Percentiles rank a stretch among this genome's conserved stretches.
Evolutionary conservation across 441 rosid species (phyloP).

Genomic region (Populus hybrid): DNA sequence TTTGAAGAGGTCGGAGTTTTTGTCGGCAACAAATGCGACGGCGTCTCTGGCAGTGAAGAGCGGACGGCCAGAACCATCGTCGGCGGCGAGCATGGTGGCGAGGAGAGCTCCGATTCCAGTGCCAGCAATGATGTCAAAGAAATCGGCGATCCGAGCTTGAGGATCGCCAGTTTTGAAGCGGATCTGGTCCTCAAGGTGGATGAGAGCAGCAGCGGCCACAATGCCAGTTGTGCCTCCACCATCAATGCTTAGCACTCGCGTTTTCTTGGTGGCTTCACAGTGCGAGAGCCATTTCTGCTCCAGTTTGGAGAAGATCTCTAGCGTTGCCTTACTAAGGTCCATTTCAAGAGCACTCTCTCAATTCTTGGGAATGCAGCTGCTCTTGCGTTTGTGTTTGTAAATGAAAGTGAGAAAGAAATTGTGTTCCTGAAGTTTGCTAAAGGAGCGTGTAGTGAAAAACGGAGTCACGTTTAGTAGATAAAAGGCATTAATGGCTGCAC

Average conservation of each 20-base stretch:
- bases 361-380: not conserved
- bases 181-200: slow-evolving; percentile 93
- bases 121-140: slow-evolving; percentile 81
- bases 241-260: slow-evolving; percentile 82
- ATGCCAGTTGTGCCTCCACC: slow-evolving; percentile 76
- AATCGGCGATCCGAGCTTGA: slow-evolving; percentile 64
- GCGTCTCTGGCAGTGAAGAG: slow-evolving; percentile 73
- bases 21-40: slow-evolving; percentile 34
- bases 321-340: slow-evolving; percentile 87
- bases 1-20: slow-evolving; percentile 60
- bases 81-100: slow-evolving; percentile 66
- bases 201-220: slow-evolving; percentile 60
- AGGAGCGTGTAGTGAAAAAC: not conserved
- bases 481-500: slow-evolving; percentile 33
- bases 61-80: slow-evolving; percentile 69
- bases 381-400: not conserved
- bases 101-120: slow-evolving; percentile 82
- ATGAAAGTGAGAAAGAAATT: not conserved
- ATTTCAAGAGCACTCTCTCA: slow-evolving; percentile 21
- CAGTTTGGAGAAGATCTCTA: slow-evolving; percentile 83
- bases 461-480: slow-evolving; percentile 35
- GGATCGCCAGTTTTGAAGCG: slow-evolving; percentile 68
- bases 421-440: not conserved
- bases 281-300: slow-evolving; percentile 94
- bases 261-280: slow-evolving; percentile 58